Evolutionary conservation across 2,329 filamentous ascomycete species (phyloP).

Genomic region (Fusarium phyllophilum): DNA sequence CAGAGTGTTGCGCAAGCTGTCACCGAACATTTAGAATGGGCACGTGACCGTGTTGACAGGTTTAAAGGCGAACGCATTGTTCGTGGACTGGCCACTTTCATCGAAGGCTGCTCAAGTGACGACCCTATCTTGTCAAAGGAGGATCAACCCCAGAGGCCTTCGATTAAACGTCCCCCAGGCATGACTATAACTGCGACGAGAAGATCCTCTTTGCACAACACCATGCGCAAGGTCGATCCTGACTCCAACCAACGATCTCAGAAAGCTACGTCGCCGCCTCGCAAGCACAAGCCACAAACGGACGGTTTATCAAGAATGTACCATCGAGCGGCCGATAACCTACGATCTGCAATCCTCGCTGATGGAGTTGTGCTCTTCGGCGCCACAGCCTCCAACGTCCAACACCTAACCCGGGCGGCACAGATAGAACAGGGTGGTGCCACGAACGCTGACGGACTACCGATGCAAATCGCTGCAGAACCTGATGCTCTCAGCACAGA

Average conservation of each 20-base stretch:
- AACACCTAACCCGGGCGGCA: constrained; percentile 4
- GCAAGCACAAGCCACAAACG: constrained; percentile 14
- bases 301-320: constrained; percentile 43
- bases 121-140: constrained; percentile 23
- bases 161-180: constrained; percentile 31
- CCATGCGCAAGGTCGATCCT: constrained; percentile 15
- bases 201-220: constrained; percentile 17
- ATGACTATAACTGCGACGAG: constrained; percentile 27
- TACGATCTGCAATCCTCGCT: constrained; percentile 46
- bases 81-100: constrained; percentile 63
- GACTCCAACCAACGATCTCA: neutral
- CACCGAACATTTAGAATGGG: constrained; percentile 70
- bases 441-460: constrained; percentile 31
- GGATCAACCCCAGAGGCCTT: neutral
- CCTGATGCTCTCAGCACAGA: constrained; percentile 40
- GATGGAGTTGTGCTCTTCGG: constrained; percentile 48
- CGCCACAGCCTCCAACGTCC: constrained; percentile 39
- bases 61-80: constrained; percentile 64
- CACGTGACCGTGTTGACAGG: constrained; percentile 61
- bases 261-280: neutral
- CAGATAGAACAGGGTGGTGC: constrained; percentile 1
- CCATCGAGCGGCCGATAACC: constrained; percentile 43
- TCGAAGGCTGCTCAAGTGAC: constrained; percentile 58
- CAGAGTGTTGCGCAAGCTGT: constrained; percentile 65
- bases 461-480: constrained; percentile 10